Evolutionary conservation across 805 yeast species (phyloP), one percentile per base, ranked within the genome.

Genomic region (Lipomyces mesembrius): DNA sequence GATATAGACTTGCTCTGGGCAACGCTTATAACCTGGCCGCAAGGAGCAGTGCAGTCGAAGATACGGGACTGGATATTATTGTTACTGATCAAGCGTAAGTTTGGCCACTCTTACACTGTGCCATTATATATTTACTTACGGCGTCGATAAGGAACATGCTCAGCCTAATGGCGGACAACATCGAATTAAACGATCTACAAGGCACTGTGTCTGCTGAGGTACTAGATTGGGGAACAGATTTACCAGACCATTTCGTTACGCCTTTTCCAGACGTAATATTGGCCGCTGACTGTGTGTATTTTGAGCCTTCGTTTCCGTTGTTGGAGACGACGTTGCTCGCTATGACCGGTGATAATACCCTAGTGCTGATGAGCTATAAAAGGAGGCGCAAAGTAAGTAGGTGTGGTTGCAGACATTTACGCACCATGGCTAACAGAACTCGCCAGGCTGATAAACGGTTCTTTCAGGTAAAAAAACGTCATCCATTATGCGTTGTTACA

Each of bases 231-330:
- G 84, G 84, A 7, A 77, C 76, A 25, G 72, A 73, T 1, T 67
- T 82, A 12, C 84, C 84, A 4, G 76, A 70, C 0, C 79, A 77
- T 61, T 77, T 81, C 11, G 51, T 69, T 11, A 72, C 71, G 0
- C 77, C 75, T 4, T 62, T 64, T 12, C 79, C 80, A 2, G 87
- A 84, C 74, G 75, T 85, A 4, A 75, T 85, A 2, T 72, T 85
- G 29, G 88, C 88, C 4, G 88, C 88, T 0, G 89, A 85, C 74
- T 85, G 88, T 74, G 88, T 86, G 14, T 85, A 85, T 65, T 76
- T 83, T 34, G 88, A 85, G 70, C 73, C 77, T 9, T 86, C 87
- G 2, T 85, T 86, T 72, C 87, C 86, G 3, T 71, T 85, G 53
- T 73, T 85, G 51, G 84, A 83, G 61, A 75, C 78, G 66, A 85